Evolutionary conservation across 75 land plant genomes (phyloP).

Genomic region (Picea glauca): DNA sequence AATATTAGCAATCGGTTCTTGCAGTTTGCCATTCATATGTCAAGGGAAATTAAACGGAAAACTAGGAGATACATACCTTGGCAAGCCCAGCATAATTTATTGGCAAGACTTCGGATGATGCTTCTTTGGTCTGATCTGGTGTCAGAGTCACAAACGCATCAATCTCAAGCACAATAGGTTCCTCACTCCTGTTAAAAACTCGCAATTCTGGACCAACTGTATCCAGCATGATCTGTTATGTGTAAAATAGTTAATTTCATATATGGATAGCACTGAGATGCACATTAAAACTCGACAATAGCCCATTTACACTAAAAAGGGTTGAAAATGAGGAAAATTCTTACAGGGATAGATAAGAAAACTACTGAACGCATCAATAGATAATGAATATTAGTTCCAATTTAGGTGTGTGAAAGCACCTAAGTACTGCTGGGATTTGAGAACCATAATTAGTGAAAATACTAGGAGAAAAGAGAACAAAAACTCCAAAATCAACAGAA

Average conservation of each 20-base stretch:
- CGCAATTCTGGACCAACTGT: constrained; percentile 84
- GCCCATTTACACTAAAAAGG: neutral
- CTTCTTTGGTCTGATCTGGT: constrained; percentile 61
- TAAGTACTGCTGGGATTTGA: neutral
- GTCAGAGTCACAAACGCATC: constrained; percentile 69
- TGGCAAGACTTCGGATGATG: constrained; percentile 68
- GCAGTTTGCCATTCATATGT: neutral
- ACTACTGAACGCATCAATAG: neutral
- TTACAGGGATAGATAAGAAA: neutral
- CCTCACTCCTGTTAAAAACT: constrained; percentile 58
- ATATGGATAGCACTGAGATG: neutral
- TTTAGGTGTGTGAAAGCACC: neutral
- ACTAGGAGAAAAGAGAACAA: neutral
- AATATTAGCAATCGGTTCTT: neutral
- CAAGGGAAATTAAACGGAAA: neutral
- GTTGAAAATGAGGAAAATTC: neutral
- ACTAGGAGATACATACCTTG: constrained; percentile 28
- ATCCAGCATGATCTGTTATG: constrained; percentile 78
- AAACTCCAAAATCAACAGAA: neutral
- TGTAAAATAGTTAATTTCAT: neutral
- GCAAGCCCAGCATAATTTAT: constrained; percentile 74
- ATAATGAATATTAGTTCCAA: neutral
- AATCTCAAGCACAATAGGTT: constrained; percentile 57
- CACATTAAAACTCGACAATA: neutral
- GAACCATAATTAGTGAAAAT: neutral